Evolutionary conservation across 2,329 filamentous ascomycete genomes (phyloP), one percentile per base, ranked within the genome.

Genomic region (Beauveria caledonica): DNA sequence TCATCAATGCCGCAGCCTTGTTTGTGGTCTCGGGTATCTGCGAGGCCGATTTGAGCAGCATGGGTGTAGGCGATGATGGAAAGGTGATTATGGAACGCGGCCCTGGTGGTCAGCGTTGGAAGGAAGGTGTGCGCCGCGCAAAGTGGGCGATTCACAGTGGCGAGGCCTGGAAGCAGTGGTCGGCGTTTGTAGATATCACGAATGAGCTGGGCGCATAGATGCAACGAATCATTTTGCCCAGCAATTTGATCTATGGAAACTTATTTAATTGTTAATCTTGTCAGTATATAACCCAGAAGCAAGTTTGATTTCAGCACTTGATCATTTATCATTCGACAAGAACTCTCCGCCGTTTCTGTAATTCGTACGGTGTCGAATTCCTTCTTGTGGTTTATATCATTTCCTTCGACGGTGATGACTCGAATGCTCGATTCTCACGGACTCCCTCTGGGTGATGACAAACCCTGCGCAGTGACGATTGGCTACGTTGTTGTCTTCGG

Each of bases 1-100:
- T 97, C 56, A 89, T 97, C 75, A 99, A 99, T 70, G 89, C 93
- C 1, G 92, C 93, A 0, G 90, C 92, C 1, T 77, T 99, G 56
- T 82, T 99, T 58, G 93, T 96, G 0, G 83, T 89, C 3, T 88
- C 90, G 2, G 94, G 94, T 3, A 79, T 96, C 39, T 96, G 92
- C 70, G 93, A 97, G 65, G 85, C 88, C 0, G 88, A 96, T 61
- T 81, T 80, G 33, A 95, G 89, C 70, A 77, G 84, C 69, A 90
- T 95, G 88, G 90, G 90, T 0, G 76, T 80, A 51, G 89, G 87
- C 1, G 90, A 96, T 67, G 89, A 93, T 68, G 90, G 90, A 0
- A 80, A 86, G 46, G 90, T 96, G 51, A 83, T 96, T 63, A 84
- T 77, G 17, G 92, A 97, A 71, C 80, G 88, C 52, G 93, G 94